Base-by-base conservation (phyloP, 371 early-diverging fungal genomes). In the Saksenaea oblongispora region DNA sequence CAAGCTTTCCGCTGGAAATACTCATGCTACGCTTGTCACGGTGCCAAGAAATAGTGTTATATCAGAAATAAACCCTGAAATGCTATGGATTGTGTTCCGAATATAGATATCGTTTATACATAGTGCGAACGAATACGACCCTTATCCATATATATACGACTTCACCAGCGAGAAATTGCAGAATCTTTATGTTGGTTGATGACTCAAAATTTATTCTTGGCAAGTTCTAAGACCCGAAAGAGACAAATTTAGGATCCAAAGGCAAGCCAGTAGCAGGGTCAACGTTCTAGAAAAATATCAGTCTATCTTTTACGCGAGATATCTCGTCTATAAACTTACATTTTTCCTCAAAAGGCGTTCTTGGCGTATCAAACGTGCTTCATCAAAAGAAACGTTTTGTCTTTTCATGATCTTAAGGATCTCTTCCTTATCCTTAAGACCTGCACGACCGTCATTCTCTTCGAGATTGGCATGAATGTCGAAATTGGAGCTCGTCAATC, bases 231-330 rank as follows among this genome's bases (percentile, higher is more conserved):
- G 66, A 39, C 34, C 72, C 65, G 62, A 91, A 91, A 5, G 79
- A 72, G 31, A 91, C 90, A 18, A 90, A 87, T 70, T 91, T 93
- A 1, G 92, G 92, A 60, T 92, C 93, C 57, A 87, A 73, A 51
- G 93, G 89, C 22, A 93, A 65, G 13, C 93, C 93, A 41, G 93
- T 89, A 24, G 67, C 74, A 54, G 93, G 93, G 63, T 93, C 93
- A 64, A 93, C 91, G 44, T 87, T 87, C 82, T 82, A 62, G 24
- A 36, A 36, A 61, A 58, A 27, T 17, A 3, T 31, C 22, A 57
- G 34, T 34, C 27, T 31, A 22, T 31, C 44, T 37, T 9, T 27
- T 28, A 41, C 5, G 24, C 44, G 3, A 26, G 13, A 37, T 14
- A 10, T 5, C 3, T 1, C 36, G 14, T 28, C 15, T 47, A n/a